Evolutionary conservation across 2,329 filamentous ascomycete species (phyloP).

Genomic region (Pyrenophora tritici-repentis): DNA sequence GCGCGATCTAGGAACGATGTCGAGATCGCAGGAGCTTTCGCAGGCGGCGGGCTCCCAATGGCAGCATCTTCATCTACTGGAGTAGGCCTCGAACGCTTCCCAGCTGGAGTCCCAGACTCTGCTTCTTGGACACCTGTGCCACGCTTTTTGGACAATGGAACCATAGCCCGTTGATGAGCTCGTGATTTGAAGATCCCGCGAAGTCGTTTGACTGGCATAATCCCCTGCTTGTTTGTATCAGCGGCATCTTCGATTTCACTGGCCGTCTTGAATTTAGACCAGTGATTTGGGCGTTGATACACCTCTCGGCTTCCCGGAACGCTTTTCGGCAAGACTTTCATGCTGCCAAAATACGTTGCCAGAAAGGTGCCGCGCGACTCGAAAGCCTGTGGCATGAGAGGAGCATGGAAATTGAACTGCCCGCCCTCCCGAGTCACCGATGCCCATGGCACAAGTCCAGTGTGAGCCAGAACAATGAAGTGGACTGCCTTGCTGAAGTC

Average conservation of each 20-base stretch:
- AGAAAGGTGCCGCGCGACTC: slow-evolving; percentile 10
- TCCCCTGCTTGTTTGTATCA: slow-evolving; percentile 3
- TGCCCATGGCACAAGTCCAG: slow-evolving; percentile 18
- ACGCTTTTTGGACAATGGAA: slow-evolving; percentile 5
- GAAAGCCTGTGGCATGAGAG: neutral
- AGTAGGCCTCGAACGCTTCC: neutral
- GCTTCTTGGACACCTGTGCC: neutral
- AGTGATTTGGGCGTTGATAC: slow-evolving; percentile 15
- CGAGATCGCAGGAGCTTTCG: neutral
- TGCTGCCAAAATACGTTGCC: slow-evolving; percentile 22
- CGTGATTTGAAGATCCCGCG: neutral
- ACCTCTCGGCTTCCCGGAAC: neutral
- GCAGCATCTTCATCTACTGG: too few relatives aligned
- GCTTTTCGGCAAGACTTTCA: slow-evolving; percentile 17
- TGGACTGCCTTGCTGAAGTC: slow-evolving; percentile 23
- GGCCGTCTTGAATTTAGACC: slow-evolving; percentile 21
- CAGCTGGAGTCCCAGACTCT: neutral
- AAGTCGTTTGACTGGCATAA: neutral
- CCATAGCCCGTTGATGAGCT: slow-evolving; percentile 1
- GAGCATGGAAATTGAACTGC: slow-evolving; percentile 18
- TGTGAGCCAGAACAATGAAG: slow-evolving; percentile 19
- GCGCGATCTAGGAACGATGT: neutral
- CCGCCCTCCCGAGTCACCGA: slow-evolving; percentile 15
- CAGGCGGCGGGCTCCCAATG: neutral
- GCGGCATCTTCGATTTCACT: slow-evolving; percentile 11